A percentile compares a stretch with the other conserved stretches of the same genome.
phyloP scores from a whole-genome alignment of 2,329 filamentous ascomycete species.

The Penicillium sp. region DNA sequence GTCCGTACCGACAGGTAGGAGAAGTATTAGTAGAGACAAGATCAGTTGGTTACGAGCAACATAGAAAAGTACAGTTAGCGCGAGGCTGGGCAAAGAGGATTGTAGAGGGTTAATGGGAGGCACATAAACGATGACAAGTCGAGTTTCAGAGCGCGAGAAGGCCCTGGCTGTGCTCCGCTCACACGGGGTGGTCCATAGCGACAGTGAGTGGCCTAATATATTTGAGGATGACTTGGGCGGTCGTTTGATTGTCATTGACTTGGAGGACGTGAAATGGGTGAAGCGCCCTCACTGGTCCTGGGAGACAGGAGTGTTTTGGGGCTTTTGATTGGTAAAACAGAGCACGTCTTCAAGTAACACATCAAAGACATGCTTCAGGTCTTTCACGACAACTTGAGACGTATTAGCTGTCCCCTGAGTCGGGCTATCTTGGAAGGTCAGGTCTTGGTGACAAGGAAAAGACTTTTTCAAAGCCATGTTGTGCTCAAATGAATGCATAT shows the following conservation, averaged over 20 bases:
- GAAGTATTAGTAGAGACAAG: not conserved
- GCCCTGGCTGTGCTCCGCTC: conserved; percentile 4
- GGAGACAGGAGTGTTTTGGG: conserved; percentile 15
- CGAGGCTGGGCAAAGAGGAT: not conserved
- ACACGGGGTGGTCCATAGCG: conserved; percentile 13
- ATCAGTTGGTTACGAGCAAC: not conserved
- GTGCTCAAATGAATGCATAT: not conserved
- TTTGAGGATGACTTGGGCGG: conserved; percentile 21
- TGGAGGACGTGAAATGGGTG: conserved; percentile 26
- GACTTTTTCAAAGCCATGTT: conserved; percentile 1
- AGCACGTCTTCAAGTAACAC: conserved; percentile 7
- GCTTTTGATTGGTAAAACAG: conserved; percentile 5
- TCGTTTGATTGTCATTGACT: conserved; percentile 24
- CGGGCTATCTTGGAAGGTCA: conserved; percentile 8
- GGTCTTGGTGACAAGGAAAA: not conserved
- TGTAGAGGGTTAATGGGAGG: not conserved
- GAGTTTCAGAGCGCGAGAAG: not conserved
- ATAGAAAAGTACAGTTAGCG: not conserved
- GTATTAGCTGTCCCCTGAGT: not conserved
- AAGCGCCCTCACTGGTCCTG: conserved; percentile 5
- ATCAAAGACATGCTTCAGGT: conserved; percentile 10
- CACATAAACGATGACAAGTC: too few species aligned
- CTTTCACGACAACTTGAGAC: not conserved
- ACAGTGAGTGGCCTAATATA: conserved; percentile 29
- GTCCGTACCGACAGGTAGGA: not conserved